Conservation (phyloP, 2,329 filamentous ascomycete species). For the Fusarium sp. region DNA sequence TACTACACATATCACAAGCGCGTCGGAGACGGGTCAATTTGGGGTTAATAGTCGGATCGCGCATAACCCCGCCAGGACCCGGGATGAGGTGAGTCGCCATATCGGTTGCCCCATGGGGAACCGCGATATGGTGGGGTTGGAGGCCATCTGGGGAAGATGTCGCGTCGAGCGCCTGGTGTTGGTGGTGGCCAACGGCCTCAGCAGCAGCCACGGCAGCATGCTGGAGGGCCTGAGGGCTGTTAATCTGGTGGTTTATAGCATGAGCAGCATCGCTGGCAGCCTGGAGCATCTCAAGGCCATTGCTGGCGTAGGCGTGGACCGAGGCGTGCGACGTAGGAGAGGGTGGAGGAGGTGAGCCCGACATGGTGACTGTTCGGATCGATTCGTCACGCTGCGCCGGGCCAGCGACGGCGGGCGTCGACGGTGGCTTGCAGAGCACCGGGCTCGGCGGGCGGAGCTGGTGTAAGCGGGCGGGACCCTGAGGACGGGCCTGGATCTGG, state of each 20-base stretch:
- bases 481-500: slow-evolving; percentile 29
- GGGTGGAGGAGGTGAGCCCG: slow-evolving; percentile 41
- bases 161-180: slow-evolving; percentile 32
- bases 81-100: slow-evolving; percentile 39
- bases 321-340: slow-evolving; percentile 43
- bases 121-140: neutral
- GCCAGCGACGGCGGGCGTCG: slow-evolving; percentile 28
- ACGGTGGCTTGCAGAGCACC: slow-evolving; percentile 35
- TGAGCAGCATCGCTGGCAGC: slow-evolving; percentile 56
- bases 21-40: slow-evolving; percentile 65
- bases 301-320: slow-evolving; percentile 56
- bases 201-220: slow-evolving; percentile 50
- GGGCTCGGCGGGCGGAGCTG: slow-evolving; percentile 32
- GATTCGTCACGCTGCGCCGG: slow-evolving; percentile 20
- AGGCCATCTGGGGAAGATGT: slow-evolving; percentile 24
- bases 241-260: slow-evolving; percentile 44
- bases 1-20: slow-evolving; percentile 68
- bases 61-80: slow-evolving; percentile 41
- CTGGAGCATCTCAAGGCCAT: slow-evolving; percentile 56
- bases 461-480: slow-evolving; percentile 39
- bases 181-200: slow-evolving; percentile 41
- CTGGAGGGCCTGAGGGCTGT: slow-evolving; percentile 51
- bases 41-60: slow-evolving; percentile 55
- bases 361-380: slow-evolving; percentile 32
- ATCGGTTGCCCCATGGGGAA: slow-evolving; percentile 33